Evolutionary conservation across 305 asterid species (phyloP), one percentile per base, ranked within the genome.

Genomic region (Petunia hybrid): DNA sequence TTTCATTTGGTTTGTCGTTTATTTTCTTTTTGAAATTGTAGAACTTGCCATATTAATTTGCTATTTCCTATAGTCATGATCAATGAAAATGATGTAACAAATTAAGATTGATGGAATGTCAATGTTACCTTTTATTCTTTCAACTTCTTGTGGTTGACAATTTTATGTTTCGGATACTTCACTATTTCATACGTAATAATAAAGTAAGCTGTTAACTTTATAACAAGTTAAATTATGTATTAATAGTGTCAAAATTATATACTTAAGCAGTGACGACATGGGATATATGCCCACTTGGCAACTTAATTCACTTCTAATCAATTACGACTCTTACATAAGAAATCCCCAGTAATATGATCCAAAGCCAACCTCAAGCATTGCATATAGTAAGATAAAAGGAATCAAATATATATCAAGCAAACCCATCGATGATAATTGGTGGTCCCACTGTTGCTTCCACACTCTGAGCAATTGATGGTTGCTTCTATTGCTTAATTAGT

Each of bases 361-460:
- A 75, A 55, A 85, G 22, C 16, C 22, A 65, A 91, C 84, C 83
- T 78, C 84, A 81, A 76, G 79, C 70, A 64, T 62, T 80, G 74
- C 63, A 71, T 40, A 74, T 22, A 31, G 13, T 9, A 63, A 31
- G 4, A 41, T 40, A 63, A 38, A 40, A 22, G 69, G 35, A 63
- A 62, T 12, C 85, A 80, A 86, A 87, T 82, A 84, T 75, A 85
- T 82, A 79, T 51, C 80, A 39, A n/a, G 83, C 61, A 40, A 83
- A 79, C 61, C 55, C 41, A 40, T 57, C 31, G 31, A 22, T 22
- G 31, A 22, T 22, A 22, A 22, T 22, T 45, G 81, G n/a, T 78
- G 65, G 83, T 57, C 81, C 88, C 87, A 66, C 80, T 81, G 86
- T 89, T 88, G 92, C 92, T 89, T 90, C 89, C 60, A 42, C 69